These are phyloP conservation scores for Neophaeococcomyces mojaviensis DNA, from an alignment of 2,329 filamentous ascomycete genomes.

Conservation along the genomic window DNA sequence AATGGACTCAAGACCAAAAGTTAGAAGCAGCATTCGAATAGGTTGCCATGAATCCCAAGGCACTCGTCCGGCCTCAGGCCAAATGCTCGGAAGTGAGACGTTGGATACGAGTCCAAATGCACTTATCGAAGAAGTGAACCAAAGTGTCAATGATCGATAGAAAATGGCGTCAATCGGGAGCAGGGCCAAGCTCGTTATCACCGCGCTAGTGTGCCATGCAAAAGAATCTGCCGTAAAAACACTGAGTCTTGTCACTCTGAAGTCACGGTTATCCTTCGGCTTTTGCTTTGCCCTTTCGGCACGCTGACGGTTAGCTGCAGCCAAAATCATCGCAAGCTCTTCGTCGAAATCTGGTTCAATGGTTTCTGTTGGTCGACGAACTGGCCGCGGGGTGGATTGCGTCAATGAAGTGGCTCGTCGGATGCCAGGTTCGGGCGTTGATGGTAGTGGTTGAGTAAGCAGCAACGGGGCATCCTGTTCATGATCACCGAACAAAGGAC, in stretches of 20 bases:
- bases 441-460: background rate
- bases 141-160: constrained; percentile 32
- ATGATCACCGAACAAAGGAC: background rate
- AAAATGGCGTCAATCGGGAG: constrained; percentile 35
- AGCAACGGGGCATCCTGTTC: background rate
- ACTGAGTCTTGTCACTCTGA: constrained; percentile 37
- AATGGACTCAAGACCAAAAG: constrained; percentile 3
- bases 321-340: constrained; percentile 2
- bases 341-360: constrained; percentile 11
- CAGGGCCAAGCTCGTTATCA: constrained; percentile 32
- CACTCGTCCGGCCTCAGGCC: background rate
- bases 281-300: background rate
- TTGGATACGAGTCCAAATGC: background rate
- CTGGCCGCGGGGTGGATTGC: constrained; percentile 11
- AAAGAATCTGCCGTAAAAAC: constrained; percentile 36
- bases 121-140: constrained; percentile 21
- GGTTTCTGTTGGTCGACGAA: constrained; percentile 18
- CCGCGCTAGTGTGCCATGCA: constrained; percentile 33
- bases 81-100: background rate
- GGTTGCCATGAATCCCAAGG: background rate
- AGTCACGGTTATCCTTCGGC: constrained; percentile 11
- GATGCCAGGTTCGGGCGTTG: constrained; percentile 13
- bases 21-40: background rate
- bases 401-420: constrained; percentile 14
- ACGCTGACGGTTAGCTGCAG: background rate